phyloP scores from a whole-genome alignment of 2,329 filamentous ascomycete species.

The Fonsecaea monophora region DNA sequence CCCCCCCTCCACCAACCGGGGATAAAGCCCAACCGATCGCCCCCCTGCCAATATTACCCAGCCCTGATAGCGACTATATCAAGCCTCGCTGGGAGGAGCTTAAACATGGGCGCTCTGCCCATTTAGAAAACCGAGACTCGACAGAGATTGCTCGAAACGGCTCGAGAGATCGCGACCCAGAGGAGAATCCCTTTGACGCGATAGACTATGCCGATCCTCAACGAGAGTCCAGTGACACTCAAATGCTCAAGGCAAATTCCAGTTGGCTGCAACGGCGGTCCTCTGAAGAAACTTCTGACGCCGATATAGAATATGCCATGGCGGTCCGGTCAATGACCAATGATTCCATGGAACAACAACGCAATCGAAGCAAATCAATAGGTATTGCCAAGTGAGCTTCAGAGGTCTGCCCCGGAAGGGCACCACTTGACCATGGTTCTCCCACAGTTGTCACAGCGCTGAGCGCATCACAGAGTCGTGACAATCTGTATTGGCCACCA shows the following conservation, averaged over 20 bases:
- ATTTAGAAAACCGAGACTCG: conserved; percentile 31
- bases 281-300: conserved; percentile 35
- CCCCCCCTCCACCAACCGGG: conserved; percentile 30
- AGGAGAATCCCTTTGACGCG: conserved; percentile 35
- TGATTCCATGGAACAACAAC: conserved; percentile 29
- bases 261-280: conserved; percentile 33
- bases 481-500: not conserved
- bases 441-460: not conserved
- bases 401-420: not conserved
- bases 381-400: conserved; percentile 22
- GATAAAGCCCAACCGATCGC: conserved; percentile 29
- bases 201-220: conserved; percentile 37
- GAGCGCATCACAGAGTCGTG: not conserved
- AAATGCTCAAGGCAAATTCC: conserved; percentile 27
- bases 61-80: conserved; percentile 32
- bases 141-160: conserved; percentile 32
- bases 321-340: conserved; percentile 37
- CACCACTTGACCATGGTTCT: not conserved
- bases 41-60: conserved; percentile 28
- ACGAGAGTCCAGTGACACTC: conserved; percentile 35
- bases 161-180: conserved; percentile 39
- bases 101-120: conserved; percentile 27
- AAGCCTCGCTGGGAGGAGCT: conserved; percentile 30
- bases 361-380: conserved; percentile 29
- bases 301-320: conserved; percentile 38